A percentile compares a stretch with the other conserved stretches of the same genome.
phyloP scores from a whole-genome alignment of 2,329 filamentous ascomycete genomes.

The Diaporthe batatas region DNA sequence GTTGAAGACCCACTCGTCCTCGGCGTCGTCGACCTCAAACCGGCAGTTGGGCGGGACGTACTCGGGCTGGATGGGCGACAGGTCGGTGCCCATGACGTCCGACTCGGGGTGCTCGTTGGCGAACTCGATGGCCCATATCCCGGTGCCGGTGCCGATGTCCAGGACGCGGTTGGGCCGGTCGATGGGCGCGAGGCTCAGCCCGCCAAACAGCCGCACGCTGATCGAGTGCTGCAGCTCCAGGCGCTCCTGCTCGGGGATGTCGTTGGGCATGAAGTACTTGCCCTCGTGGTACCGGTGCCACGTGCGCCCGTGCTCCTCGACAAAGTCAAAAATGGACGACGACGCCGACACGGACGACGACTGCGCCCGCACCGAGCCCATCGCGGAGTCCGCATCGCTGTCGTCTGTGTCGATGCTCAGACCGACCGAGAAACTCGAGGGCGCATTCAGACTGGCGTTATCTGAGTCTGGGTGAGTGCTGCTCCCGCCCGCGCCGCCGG shows the following conservation, averaged over 20 bases:
- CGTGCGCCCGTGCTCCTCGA: conserved; percentile 41
- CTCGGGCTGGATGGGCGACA: conserved; percentile 47
- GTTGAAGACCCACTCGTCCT: conserved; percentile 46
- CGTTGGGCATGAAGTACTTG: conserved; percentile 43
- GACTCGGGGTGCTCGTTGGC: conserved; percentile 44
- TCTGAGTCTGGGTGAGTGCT: conserved; percentile 34
- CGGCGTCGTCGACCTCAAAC: conserved; percentile 47
- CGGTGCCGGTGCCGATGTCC: conserved; percentile 49
- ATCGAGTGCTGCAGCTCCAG: conserved; percentile 44
- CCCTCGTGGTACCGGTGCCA: conserved; percentile 42
- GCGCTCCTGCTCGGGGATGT: conserved; percentile 41
- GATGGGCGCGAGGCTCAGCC: conserved; percentile 44
- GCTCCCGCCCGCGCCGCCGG: not conserved
- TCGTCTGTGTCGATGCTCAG: conserved; percentile 39
- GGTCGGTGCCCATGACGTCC: conserved; percentile 46
- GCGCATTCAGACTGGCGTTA: conserved; percentile 32
- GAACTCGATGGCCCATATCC: conserved; percentile 48
- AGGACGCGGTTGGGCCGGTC: conserved; percentile 44
- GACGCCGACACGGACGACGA: conserved; percentile 39
- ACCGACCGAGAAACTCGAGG: conserved; percentile 34
- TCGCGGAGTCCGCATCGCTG: conserved; percentile 39
- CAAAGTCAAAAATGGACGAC: conserved; percentile 41
- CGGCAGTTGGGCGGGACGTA: conserved; percentile 47
- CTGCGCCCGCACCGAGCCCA: conserved; percentile 39
- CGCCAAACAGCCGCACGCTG: conserved; percentile 40